A percentile compares a stretch with the other conserved stretches of the same genome.
Conservation (phyloP, 257 asterid species). For the Linderniella brevidens region DNA sequence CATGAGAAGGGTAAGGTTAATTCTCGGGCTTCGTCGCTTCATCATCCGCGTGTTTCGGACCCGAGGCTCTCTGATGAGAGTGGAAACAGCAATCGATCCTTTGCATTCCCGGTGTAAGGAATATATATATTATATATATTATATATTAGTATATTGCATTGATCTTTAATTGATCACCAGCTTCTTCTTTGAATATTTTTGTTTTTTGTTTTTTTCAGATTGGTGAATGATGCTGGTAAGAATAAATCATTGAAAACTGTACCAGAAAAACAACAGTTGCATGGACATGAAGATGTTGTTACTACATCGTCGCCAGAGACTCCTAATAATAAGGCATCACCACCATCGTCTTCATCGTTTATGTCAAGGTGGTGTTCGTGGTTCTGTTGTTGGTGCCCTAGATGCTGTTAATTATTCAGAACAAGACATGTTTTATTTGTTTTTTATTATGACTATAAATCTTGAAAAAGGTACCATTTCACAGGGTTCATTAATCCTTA, state of each 20-base stretch:
- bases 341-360: neutral
- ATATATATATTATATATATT: neutral
- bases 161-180: neutral
- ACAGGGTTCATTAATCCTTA: no score
- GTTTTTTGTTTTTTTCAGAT: slow-evolving; percentile 14
- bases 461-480: no score
- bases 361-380: slow-evolving; percentile 1
- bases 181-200: neutral
- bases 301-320: neutral
- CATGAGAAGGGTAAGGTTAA: neutral
- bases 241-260: slow-evolving; percentile 13
- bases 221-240: slow-evolving; percentile 24
- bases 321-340: neutral
- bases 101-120: slow-evolving; percentile 58
- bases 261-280: slow-evolving; percentile 15
- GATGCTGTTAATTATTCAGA: neutral
- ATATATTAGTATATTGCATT: neutral
- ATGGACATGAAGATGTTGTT: no score
- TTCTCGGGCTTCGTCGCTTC: neutral
- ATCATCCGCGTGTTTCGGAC: slow-evolving; percentile 6
- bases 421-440: no score
- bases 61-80: slow-evolving; percentile 40
- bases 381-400: slow-evolving; percentile 1
- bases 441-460: no score
- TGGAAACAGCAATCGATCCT: slow-evolving; percentile 30